Base-by-base conservation (phyloP, 305 asterid species). In the Striga hermonthica region DNA sequence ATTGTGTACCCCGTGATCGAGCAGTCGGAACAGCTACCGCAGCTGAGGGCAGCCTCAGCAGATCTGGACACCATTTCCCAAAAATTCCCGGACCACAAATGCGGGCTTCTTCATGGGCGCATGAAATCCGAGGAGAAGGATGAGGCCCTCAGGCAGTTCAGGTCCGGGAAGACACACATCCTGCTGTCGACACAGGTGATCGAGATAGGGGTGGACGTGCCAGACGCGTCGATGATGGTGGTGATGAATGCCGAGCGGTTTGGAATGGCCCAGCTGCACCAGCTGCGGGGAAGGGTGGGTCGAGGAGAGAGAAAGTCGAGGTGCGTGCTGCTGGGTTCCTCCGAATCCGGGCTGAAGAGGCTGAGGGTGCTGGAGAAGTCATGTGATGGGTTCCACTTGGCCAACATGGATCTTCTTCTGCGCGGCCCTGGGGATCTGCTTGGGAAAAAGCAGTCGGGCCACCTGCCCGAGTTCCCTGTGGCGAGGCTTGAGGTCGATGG, bases 351-450 rank as follows among this genome's bases (percentile, higher is more conserved):
- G 79, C 73, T 89, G 34, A 79, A 80, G 72, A 81, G 97, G 28
- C 74, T 91, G 79, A 86, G 83, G 84, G 93, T 87, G 49, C 83
- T 91, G 6, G 92, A 87, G 82, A 80, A 82, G 68, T 89, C 98
- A 48, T 76, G 81, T 0, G 90, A 89, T 16, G 95, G 98, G 5
- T 91, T 89, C 74, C 71, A 89, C 70, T 93, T 91, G 1, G 98
- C 98, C 15, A 85, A 80, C 53, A 87, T 91, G 97, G 98, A 91
- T 77, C 97, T 91, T 14, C 54, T 80, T 60, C 83, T 87, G 41
- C 88, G 98, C 12, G 97, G 98, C 52, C 98, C 97, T 3, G 98
- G 98, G 7, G 98, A 91, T 74, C 79, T 91, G 76, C 98, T 91
- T 22, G 97, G 98, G 7, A 87, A 83, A 70, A 91, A 87, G 56